These are phyloP conservation scores for Xylaria flabelliformis DNA, from an alignment of 495 filamentous ascomycete genomes.

Conservation along the genomic window DNA sequence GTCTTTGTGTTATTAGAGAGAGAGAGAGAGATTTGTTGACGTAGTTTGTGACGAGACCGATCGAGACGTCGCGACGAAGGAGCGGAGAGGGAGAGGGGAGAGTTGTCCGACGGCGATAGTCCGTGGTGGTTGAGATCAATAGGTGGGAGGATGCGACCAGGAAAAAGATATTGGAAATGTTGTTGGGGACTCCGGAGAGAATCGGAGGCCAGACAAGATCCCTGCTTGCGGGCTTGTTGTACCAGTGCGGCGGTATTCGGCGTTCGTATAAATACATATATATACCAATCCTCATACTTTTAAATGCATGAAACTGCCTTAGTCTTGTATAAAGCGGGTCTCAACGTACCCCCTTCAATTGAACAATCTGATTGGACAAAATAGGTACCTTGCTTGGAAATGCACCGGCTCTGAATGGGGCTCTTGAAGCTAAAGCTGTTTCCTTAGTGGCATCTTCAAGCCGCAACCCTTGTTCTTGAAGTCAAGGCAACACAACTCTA, in stretches of 20 bases:
- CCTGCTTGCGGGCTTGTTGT: background rate
- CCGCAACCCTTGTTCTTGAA: background rate
- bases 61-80: background rate
- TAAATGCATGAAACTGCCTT: background rate
- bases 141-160: background rate
- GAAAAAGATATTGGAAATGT: conserved; percentile 19
- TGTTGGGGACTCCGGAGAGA: conserved; percentile 17
- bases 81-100: conserved; percentile 17
- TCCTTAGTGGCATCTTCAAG: background rate
- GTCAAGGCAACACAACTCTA: conserved; percentile 12
- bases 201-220: conserved; percentile 13
- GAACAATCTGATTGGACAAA: background rate
- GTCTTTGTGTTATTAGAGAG: background rate
- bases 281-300: background rate
- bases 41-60: background rate
- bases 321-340: background rate
- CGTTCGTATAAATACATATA: background rate
- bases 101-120: conserved; percentile 25
- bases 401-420: conserved; percentile 17
- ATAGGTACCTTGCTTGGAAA: conserved; percentile 1
- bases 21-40: background rate
- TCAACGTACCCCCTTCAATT: background rate
- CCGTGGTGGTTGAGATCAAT: conserved; percentile 5
- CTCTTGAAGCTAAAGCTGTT: background rate
- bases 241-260: background rate